phyloP scores from a whole-genome alignment of 1,284 basidiomycete species.

The Malassezia vespertilionis region DNA sequence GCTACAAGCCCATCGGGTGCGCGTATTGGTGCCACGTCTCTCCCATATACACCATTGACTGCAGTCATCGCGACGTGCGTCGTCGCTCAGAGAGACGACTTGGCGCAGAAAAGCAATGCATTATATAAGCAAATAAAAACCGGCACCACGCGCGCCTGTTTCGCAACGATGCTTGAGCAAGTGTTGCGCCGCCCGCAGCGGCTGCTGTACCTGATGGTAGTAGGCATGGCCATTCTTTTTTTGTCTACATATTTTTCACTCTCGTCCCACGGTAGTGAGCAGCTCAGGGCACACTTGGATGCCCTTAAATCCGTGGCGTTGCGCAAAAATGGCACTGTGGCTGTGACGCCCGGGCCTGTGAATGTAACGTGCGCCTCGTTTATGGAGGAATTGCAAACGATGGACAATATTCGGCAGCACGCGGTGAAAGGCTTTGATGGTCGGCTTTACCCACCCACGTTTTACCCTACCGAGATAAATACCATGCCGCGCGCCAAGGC shows the following conservation, averaged over 20 bases:
- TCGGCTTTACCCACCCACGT: constrained; percentile 40
- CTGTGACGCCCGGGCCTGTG: neutral
- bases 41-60: constrained; percentile 13
- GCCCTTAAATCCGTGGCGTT: constrained; percentile 1
- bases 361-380: neutral
- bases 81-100: constrained; percentile 2
- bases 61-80: constrained; percentile 11
- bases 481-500: constrained; percentile 43
- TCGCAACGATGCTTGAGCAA: constrained; percentile 11
- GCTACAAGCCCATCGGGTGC: neutral
- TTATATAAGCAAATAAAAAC: constrained; percentile 1
- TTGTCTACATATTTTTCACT: constrained; percentile 11
- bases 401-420: constrained; percentile 35
- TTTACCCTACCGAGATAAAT: constrained; percentile 34
- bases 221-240: constrained; percentile 7
- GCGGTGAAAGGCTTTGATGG: constrained; percentile 34
- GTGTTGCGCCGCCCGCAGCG: constrained; percentile 15
- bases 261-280: constrained; percentile 9
- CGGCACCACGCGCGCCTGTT: neutral
- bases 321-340: neutral
- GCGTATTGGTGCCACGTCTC: too few relatives aligned
- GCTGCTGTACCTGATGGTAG: constrained; percentile 9
- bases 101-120: neutral
- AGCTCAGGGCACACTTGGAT: constrained; percentile 9
- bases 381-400: constrained; percentile 16